These are phyloP conservation scores for Penicillium sp. DNA, from an alignment of 2,329 filamentous ascomycete genomes.

Conservation along the genomic window DNA sequence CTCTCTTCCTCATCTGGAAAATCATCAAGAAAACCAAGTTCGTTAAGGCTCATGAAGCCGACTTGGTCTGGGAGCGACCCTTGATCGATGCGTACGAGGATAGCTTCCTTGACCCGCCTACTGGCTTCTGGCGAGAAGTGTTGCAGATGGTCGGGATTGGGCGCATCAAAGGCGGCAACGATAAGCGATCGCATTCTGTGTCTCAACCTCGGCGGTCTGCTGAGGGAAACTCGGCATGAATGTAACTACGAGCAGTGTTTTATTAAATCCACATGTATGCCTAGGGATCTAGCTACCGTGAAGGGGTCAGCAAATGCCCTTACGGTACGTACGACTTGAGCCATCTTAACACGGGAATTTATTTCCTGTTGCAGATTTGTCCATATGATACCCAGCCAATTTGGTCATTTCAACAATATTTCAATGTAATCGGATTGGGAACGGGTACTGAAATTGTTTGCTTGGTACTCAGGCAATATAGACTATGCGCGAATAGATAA, in stretches of 20 bases:
- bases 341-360: neutral
- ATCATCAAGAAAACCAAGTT: slow-evolving; percentile 59
- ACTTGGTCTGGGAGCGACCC: slow-evolving; percentile 62
- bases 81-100: slow-evolving; percentile 59
- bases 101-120: slow-evolving; percentile 50
- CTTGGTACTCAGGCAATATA: neutral
- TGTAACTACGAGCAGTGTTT: neutral
- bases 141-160: slow-evolving; percentile 44
- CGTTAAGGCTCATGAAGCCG: slow-evolving; percentile 55
- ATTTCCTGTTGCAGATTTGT: neutral
- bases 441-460: neutral
- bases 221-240: neutral
- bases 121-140: slow-evolving; percentile 59
- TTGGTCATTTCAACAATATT: neutral
- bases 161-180: slow-evolving; percentile 20
- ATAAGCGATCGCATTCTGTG: slow-evolving; percentile 4
- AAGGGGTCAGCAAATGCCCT: neutral
- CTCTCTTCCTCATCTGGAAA: slow-evolving; percentile 64
- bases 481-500: too few species aligned
- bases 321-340: neutral
- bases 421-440: neutral
- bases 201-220: neutral
- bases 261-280: neutral
- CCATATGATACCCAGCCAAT: neutral
- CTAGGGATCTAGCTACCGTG: neutral